Evolutionary conservation across 192 early-diverging fungal species (phyloP).

Genomic region (Gigaspora rosea): DNA sequence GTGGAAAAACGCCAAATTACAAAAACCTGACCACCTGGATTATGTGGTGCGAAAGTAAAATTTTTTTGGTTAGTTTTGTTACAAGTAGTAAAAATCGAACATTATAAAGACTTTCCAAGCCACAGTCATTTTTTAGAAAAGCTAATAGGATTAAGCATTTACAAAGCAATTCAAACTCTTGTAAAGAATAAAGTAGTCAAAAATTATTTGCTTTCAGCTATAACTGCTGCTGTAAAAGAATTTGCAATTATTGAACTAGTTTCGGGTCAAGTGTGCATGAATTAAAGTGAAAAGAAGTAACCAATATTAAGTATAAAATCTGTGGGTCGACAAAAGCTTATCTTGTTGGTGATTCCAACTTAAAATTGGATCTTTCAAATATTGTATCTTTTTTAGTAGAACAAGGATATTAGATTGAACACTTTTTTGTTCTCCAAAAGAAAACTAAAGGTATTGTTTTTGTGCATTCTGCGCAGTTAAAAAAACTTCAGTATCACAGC

Average conservation of each 20-base stretch:
- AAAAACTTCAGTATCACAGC: no score
- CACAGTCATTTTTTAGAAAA: background rate
- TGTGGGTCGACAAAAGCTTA: background rate
- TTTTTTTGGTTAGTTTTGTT: background rate
- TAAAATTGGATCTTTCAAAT: no score
- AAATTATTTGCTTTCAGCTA: slow-evolving; percentile 6
- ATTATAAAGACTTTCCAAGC: slow-evolving; percentile 9
- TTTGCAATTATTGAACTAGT: background rate
- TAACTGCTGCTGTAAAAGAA: background rate
- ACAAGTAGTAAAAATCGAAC: background rate
- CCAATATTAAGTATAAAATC: slow-evolving; percentile 8
- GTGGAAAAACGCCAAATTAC: background rate
- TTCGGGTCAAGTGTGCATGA: background rate
- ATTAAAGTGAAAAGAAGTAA: background rate
- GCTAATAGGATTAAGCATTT: background rate
- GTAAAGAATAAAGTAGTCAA: background rate
- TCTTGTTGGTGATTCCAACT: background rate
- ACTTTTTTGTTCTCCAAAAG: no score
- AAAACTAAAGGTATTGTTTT: no score
- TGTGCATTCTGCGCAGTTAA: no score
- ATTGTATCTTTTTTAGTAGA: no score
- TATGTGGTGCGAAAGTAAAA: background rate
- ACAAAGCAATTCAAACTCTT: background rate
- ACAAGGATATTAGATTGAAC: no score
- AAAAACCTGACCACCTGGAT: background rate